Evolutionary conservation across 208 protist genomes (phyloP).

Genomic region (Zelonia costaricensis): DNA sequence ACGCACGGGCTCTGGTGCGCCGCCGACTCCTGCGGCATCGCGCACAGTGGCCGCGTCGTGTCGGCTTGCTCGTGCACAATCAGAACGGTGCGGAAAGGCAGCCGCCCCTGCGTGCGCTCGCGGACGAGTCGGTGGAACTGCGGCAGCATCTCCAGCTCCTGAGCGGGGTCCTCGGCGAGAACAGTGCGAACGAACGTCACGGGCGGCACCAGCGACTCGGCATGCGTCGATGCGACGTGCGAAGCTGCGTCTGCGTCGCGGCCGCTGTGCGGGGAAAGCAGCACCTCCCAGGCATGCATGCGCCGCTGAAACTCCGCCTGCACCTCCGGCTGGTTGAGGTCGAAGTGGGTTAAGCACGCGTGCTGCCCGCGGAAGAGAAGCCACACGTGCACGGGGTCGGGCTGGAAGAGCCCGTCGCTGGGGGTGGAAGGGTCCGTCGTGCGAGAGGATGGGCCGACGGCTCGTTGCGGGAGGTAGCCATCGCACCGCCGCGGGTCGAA

Average conservation of each 20-base stretch:
- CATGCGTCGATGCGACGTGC: no score
- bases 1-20: constrained; percentile 33
- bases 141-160: constrained; percentile 69
- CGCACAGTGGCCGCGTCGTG: constrained; percentile 48
- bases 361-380: constrained; percentile 79
- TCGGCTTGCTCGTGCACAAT: constrained; percentile 72
- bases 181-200: constrained; percentile 81
- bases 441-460: no score
- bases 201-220: constrained; percentile 6
- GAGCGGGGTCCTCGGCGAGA: constrained; percentile 57
- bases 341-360: constrained; percentile 82
- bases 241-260: background rate
- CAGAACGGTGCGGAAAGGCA: constrained; percentile 73
- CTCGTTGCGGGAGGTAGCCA: constrained; percentile 23
- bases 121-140: constrained; percentile 53
- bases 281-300: constrained; percentile 51
- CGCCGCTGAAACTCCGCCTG: constrained; percentile 50
- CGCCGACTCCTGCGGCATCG: constrained; percentile 23
- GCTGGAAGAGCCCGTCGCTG: constrained; percentile 24
- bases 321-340: constrained; percentile 65
- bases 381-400: constrained; percentile 72
- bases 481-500: constrained; percentile 5
- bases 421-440: no score
- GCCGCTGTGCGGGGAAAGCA: constrained; percentile 1
- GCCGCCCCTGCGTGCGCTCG: constrained; percentile 30